Evolutionary conservation across 108 stramenopile genomes (phyloP).

Genomic region (Fragilaria crotonensis): DNA sequence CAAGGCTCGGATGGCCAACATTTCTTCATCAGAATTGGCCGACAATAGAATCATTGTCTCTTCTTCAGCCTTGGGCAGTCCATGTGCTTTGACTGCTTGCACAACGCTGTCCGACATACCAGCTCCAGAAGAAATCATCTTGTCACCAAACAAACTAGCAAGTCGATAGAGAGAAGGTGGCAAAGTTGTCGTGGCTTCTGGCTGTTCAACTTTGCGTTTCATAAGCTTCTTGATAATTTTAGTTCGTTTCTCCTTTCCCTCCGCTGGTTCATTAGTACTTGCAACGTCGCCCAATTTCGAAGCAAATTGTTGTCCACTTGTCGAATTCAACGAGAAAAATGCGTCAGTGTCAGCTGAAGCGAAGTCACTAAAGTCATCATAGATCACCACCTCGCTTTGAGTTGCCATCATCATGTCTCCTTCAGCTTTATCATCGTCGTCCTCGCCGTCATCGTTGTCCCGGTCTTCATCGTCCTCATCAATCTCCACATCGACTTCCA

Average conservation of each 20-base stretch:
- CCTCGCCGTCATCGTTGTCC: constrained; percentile 11
- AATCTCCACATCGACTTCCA: constrained; percentile 10
- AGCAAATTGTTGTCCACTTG: background rate
- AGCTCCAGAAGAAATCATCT: constrained; percentile 22
- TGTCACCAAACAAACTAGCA: constrained; percentile 38
- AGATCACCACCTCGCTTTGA: background rate
- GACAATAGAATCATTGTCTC: constrained; percentile 40
- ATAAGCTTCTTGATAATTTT: background rate
- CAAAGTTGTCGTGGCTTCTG: background rate
- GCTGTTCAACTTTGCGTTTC: too few species aligned
- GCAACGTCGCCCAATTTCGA: background rate
- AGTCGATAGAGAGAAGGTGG: constrained; percentile 24
- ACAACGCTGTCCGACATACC: constrained; percentile 34
- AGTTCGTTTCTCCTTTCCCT: too few species aligned
- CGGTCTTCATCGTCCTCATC: constrained; percentile 12
- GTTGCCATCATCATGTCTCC: background rate
- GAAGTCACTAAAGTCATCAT: constrained; percentile 17
- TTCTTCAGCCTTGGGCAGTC: constrained; percentile 24
- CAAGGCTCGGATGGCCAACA: constrained; percentile 34
- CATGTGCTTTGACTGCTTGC: constrained; percentile 25
- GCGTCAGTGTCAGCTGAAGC: background rate
- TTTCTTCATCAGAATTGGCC: constrained; percentile 26
- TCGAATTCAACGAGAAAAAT: background rate
- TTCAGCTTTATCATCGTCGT: constrained; percentile 6
- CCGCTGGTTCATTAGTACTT: background rate